Percentiles rank a stretch among this genome's conserved stretches.
These are phyloP conservation scores for Novymonas esmeraldas DNA, from an alignment of 208 protist genomes.

Conservation along the genomic window DNA sequence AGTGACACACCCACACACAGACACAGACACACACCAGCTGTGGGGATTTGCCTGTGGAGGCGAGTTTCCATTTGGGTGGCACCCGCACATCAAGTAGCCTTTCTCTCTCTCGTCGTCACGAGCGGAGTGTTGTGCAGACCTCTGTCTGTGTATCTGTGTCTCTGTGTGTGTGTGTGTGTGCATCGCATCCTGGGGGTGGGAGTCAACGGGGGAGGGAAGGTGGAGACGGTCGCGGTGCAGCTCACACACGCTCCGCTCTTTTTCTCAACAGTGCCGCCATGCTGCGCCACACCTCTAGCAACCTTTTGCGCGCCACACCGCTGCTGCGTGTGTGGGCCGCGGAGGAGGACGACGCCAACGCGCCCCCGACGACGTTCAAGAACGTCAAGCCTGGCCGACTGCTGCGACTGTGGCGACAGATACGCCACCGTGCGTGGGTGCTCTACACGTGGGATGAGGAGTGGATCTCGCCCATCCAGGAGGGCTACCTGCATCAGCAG, in stretches of 20 bases:
- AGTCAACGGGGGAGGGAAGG: no score
- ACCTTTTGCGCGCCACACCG: conserved; percentile 50
- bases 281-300: conserved; percentile 37
- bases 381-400: conserved; percentile 86
- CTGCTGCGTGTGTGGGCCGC: conserved; percentile 85
- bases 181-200: no score
- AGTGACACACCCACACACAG: no score
- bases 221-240: no score
- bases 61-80: no score
- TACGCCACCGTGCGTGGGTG: conserved; percentile 86
- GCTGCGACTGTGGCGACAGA: conserved; percentile 85
- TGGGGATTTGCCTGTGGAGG: no score
- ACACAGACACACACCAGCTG: no score
- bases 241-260: neutral
- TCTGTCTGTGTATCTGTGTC: neutral
- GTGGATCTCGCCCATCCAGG: conserved; percentile 68
- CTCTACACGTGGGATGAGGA: conserved; percentile 90
- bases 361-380: conserved; percentile 88
- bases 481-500: conserved; percentile 89
- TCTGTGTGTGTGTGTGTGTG: neutral
- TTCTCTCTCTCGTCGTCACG: no score
- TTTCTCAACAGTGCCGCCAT: conserved; percentile 21
- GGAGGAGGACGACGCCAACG: conserved; percentile 82
- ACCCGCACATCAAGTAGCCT: no score
- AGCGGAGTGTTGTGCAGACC: neutral